These are phyloP conservation scores for Trichophyton equinum DNA, from an alignment of 2,329 filamentous ascomycete genomes.

Conservation along the genomic window DNA sequence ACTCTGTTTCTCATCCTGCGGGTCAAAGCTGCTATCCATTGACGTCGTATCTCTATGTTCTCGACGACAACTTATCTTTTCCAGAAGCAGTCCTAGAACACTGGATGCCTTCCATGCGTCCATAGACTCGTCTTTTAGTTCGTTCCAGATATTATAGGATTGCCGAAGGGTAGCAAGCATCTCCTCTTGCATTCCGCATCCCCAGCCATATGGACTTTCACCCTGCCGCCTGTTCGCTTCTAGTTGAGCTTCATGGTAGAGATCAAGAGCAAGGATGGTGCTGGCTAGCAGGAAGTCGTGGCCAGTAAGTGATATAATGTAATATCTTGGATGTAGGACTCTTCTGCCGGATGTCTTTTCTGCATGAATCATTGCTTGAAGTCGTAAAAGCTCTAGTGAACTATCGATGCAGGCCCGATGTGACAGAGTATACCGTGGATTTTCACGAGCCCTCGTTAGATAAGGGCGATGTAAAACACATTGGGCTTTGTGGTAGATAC, in stretches of 20 bases:
- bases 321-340: slow-evolving; percentile 62
- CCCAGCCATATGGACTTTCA: slow-evolving; percentile 36
- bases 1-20: slow-evolving; percentile 47
- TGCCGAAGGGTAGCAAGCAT: slow-evolving; percentile 66
- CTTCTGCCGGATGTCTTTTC: slow-evolving; percentile 63
- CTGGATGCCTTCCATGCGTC: slow-evolving; percentile 80
- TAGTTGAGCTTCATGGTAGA: slow-evolving; percentile 48
- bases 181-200: slow-evolving; percentile 45
- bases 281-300: slow-evolving; percentile 78
- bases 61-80: slow-evolving; percentile 48
- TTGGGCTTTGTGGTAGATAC: slow-evolving; percentile 77
- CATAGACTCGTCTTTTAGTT: slow-evolving; percentile 62
- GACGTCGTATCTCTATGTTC: slow-evolving; percentile 17
- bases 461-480: slow-evolving; percentile 85
- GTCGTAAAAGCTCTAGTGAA: slow-evolving; percentile 65
- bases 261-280: slow-evolving; percentile 71
- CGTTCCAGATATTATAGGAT: slow-evolving; percentile 68
- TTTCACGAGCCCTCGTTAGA: slow-evolving; percentile 62
- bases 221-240: slow-evolving; percentile 23
- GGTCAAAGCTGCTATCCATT: slow-evolving; percentile 22
- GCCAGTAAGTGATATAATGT: slow-evolving; percentile 64
- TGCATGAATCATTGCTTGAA: slow-evolving; percentile 61
- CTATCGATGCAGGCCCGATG: slow-evolving; percentile 75
- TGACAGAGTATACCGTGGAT: slow-evolving; percentile 71
- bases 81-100: slow-evolving; percentile 71